Conservation (phyloP, 305 asterid species). For the Plantago lanceolata region DNA sequence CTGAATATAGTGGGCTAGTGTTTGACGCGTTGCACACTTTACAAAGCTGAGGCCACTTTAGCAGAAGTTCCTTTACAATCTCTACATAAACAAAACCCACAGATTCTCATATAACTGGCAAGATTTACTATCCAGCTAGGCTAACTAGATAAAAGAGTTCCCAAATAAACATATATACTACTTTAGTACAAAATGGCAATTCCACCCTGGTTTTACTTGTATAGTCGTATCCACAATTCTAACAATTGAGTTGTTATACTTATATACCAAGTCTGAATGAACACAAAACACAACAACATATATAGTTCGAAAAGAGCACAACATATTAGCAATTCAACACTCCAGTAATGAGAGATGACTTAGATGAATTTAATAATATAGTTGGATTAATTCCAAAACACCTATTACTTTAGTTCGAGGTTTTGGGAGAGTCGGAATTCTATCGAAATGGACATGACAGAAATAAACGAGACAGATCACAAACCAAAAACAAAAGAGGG, state of each 20-base stretch:
- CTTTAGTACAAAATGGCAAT: neutral
- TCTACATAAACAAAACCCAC: slow-evolving; percentile 37
- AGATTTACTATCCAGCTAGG: neutral
- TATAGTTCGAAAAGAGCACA: too few species aligned
- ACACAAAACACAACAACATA: neutral
- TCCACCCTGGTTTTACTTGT: neutral
- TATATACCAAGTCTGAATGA: too few species aligned
- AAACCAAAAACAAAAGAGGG: slow-evolving; percentile 3
- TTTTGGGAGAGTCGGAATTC: too few species aligned
- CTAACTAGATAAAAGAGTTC: neutral
- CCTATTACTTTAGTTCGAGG: too few species aligned
- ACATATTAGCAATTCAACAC: too few species aligned
- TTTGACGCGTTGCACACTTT: slow-evolving; percentile 76
- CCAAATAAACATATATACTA: neutral
- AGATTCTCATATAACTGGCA: neutral
- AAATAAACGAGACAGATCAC: neutral
- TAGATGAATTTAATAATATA: too few species aligned
- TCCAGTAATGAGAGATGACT: too few species aligned
- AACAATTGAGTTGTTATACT: too few species aligned
- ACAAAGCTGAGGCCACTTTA: slow-evolving; percentile 92
- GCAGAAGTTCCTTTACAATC: slow-evolving; percentile 56
- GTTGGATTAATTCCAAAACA: too few species aligned
- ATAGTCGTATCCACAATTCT: slow-evolving; percentile 1
- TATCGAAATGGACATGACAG: too few species aligned
- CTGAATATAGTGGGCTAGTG: slow-evolving; percentile 93